Evolutionary conservation across 495 filamentous ascomycete genomes (phyloP).

Genomic region (Penicillium cinerascens): DNA sequence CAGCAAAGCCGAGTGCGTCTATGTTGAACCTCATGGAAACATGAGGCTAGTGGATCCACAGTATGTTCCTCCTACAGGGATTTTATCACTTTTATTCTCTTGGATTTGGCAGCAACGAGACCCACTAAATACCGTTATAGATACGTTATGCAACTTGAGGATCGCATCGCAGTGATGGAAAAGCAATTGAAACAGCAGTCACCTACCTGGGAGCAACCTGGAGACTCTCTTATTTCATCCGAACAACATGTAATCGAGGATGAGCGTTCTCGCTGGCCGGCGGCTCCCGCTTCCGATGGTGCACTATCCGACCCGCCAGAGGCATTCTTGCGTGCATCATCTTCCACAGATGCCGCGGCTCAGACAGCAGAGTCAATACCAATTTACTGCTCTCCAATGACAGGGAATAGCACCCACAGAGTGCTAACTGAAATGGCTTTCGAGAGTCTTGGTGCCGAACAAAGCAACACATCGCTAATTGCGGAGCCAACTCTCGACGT

Average conservation of each 20-base stretch:
- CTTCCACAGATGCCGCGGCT: neutral
- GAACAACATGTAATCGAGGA: no score
- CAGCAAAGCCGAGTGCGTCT: slow-evolving; percentile 12
- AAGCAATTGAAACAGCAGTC: slow-evolving; percentile 2
- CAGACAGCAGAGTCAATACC: neutral
- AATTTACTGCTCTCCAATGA: neutral
- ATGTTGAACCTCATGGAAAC: slow-evolving; percentile 5
- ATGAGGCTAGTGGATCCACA: slow-evolving; percentile 15
- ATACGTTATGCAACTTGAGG: slow-evolving; percentile 11
- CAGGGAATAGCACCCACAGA: neutral
- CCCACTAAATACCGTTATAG: neutral
- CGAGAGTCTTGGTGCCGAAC: neutral
- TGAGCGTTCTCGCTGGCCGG: neutral
- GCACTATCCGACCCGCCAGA: neutral
- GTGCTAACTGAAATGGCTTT: neutral
- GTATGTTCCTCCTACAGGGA: slow-evolving; percentile 1
- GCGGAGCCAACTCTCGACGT: neutral
- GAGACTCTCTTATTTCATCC: neutral
- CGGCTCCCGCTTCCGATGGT: neutral
- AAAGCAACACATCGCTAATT: neutral
- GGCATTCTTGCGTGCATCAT: neutral
- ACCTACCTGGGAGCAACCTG: neutral
- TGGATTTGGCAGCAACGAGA: neutral
- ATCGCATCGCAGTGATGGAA: slow-evolving; percentile 5
- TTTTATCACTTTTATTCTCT: neutral